Base-by-base conservation (phyloP, 257 asterid species). In the Eustoma russellianum region DNA sequence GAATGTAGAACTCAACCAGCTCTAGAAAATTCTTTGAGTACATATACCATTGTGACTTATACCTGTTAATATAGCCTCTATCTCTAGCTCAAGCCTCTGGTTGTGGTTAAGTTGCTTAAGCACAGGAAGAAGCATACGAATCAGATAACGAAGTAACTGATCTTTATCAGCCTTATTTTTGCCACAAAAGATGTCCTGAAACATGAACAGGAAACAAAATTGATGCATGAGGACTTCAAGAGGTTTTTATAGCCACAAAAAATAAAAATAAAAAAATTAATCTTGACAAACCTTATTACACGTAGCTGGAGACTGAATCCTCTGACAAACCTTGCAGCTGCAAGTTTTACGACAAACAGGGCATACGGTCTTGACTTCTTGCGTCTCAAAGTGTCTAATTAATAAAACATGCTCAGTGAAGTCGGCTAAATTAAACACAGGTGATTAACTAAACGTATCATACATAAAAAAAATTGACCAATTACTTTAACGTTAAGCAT, bases 301-400 rank as follows among this genome's bases (percentile, higher is more conserved):
- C 51, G 33, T 53, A 30, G 70, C 72, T 57, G 64, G 70, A 50
- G 50, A 59, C 67, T 77, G 72, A 64, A 53, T 75, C 56, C 71
- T 83, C 63, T 62, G 52, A 70, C 99, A 88, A 70, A 79, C 78
- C 57, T 65, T 74, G 74, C 99, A 92, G 66, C 70, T 57, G 74
- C 99, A 92, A 15, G 75, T 66, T 76, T 78, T 79, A 17, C 72
- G 68, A 64, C 99, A 92, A 60, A 82, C 85, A 57, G 97, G 97
- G 57, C 99, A 92, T 66, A 64, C 72, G 55, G 49, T 68, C 75
- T 76, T 85, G 66, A 83, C 72, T 58, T 83, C 97, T 75, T 71
- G 83, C 83, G 77, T 82, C 67, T 83, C 86, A 54, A 81, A 62
- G 59, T 46, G 38, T 81, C 99, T 92, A 68, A 66, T 56, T 64